Percentiles rank a stretch among this genome's conserved stretches.
These are phyloP conservation scores for Ogataea siamensis DNA, from an alignment of 805 yeast genomes.

Conservation along the genomic window DNA sequence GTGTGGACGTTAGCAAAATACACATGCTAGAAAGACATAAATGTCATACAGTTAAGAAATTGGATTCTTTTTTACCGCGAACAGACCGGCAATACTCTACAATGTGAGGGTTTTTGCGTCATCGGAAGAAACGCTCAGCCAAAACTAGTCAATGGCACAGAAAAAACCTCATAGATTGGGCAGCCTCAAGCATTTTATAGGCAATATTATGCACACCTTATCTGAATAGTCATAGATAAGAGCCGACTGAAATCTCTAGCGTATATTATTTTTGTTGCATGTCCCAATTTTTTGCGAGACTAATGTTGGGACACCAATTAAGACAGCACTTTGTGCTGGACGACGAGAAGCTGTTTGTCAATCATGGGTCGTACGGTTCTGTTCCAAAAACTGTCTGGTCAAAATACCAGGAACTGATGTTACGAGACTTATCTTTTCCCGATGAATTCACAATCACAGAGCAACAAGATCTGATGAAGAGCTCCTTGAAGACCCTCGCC, in stretches of 20 bases:
- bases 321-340: slow-evolving; percentile 46
- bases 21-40: slow-evolving; percentile 54
- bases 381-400: slow-evolving; percentile 49
- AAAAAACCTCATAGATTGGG: too few relatives aligned
- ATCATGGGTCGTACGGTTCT: slow-evolving; percentile 66
- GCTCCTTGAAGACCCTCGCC: slow-evolving; percentile 39
- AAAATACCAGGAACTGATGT: slow-evolving; percentile 31
- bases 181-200: too few relatives aligned
- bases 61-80: too few relatives aligned
- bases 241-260: neutral
- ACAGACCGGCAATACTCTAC: too few relatives aligned
- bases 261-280: too few relatives aligned
- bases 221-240: slow-evolving; percentile 1
- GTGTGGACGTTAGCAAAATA: slow-evolving; percentile 63
- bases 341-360: slow-evolving; percentile 43
- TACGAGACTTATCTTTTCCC: slow-evolving; percentile 40
- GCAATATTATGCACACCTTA: too few relatives aligned
- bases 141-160: too few relatives aligned
- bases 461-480: slow-evolving; percentile 30
- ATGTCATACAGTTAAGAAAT: too few relatives aligned
- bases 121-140: too few relatives aligned
- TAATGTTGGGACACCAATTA: slow-evolving; percentile 48
- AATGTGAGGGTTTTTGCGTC: too few relatives aligned
- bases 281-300: too few relatives aligned
- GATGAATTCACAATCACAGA: slow-evolving; percentile 41